A percentile compares a stretch with the other conserved stretches of the same genome.
Conservation (phyloP, 345 rosid species). For the Populus davidiana region DNA sequence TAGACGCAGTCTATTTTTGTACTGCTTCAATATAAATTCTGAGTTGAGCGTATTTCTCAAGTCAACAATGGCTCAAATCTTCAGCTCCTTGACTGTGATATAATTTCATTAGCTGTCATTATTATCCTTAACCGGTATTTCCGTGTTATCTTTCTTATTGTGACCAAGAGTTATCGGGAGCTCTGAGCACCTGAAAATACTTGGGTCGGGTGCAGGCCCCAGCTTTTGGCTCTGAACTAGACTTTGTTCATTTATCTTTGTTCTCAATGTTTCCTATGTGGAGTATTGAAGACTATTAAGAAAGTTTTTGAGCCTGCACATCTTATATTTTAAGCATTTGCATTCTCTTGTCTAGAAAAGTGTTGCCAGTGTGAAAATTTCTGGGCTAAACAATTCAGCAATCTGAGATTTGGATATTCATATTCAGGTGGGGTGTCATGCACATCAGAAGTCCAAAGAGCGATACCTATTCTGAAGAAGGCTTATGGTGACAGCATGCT, state of each 20-base stretch:
- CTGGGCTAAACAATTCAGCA: background rate
- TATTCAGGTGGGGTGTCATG: conserved; percentile 70
- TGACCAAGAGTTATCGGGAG: background rate
- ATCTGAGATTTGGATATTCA: conserved; percentile 4
- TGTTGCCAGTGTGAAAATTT: background rate
- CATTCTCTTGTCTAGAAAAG: background rate
- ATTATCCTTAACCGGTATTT: too few species aligned
- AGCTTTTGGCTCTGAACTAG: background rate
- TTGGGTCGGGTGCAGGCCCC: background rate
- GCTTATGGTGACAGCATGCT: conserved; percentile 91
- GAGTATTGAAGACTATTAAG: background rate
- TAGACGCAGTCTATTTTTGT: too few species aligned
- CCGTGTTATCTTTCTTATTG: background rate
- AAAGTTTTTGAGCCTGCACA: background rate
- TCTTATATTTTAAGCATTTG: background rate
- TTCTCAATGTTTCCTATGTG: background rate
- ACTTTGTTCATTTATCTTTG: background rate
- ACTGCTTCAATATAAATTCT: too few species aligned
- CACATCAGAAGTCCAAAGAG: conserved; percentile 78
- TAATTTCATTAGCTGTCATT: background rate
- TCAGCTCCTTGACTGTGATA: background rate
- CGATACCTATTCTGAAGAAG: conserved; percentile 68
- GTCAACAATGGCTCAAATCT: background rate
- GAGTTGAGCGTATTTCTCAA: background rate
- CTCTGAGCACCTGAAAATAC: background rate